Percentiles rank a stretch among this genome's conserved stretches.
These are phyloP conservation scores for Macrolepiota albuminosa DNA, from an alignment of 768 basidiomycete genomes.

Conservation along the genomic window DNA sequence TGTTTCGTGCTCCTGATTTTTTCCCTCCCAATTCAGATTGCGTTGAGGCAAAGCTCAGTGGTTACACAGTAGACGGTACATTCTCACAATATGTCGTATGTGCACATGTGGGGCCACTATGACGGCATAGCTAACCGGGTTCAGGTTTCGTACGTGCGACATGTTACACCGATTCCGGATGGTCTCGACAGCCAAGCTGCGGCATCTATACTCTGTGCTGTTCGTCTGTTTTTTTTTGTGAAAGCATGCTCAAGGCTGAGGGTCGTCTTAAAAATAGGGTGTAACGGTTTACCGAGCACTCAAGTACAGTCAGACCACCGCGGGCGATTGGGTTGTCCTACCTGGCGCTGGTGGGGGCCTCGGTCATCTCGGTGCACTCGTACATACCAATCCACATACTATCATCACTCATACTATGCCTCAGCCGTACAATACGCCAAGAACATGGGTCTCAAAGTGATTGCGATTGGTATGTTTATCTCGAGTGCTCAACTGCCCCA, in stretches of 20 bases:
- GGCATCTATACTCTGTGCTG: slow-evolving; percentile 75
- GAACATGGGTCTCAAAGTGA: slow-evolving; percentile 71
- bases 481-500: neutral
- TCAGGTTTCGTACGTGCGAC: slow-evolving; percentile 60
- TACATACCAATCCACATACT: neutral
- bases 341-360: slow-evolving; percentile 81
- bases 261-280: slow-evolving; percentile 35
- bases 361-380: slow-evolving; percentile 62
- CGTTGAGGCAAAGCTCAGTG: slow-evolving; percentile 52
- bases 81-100: slow-evolving; percentile 64
- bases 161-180: slow-evolving; percentile 80
- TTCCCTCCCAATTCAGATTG: slow-evolving; percentile 41
- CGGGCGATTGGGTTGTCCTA: slow-evolving; percentile 74
- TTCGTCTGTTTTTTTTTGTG: slow-evolving; percentile 23
- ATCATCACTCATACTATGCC: neutral
- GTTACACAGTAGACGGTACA: slow-evolving; percentile 74
- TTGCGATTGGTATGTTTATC: slow-evolving; percentile 53
- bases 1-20: neutral
- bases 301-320: slow-evolving; percentile 59
- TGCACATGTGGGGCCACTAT: neutral
- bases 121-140: neutral
- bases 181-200: slow-evolving; percentile 59
- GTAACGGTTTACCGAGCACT: slow-evolving; percentile 85
- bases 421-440: slow-evolving; percentile 75
- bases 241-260: slow-evolving; percentile 8